Base-by-base conservation (phyloP, 2,329 filamentous ascomycete species). In the Hymenoscyphus fructigenus region DNA sequence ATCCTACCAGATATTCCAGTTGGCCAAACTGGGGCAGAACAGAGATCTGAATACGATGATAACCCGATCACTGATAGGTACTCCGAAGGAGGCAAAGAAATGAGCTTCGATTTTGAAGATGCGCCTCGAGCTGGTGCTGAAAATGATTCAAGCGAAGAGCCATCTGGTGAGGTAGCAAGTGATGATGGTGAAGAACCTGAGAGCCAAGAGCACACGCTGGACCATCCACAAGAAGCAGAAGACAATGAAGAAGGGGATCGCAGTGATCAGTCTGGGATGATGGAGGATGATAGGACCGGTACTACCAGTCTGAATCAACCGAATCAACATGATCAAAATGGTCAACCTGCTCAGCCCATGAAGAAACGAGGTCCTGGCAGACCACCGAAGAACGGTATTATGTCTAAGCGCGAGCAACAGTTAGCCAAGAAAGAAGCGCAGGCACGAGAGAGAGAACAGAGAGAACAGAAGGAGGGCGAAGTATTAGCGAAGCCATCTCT, bases 361-460 rank as follows among this genome's bases (percentile, higher is more conserved):
- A 75, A 74, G 65, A 75, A 72, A 62, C 87, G 91, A 70, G 91
- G 91, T 15, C 91, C 91, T 10, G 91, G 91, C n/a, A 82, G 91
- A 61, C 91, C 91, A 23, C 91, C 91, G 0, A 93, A 93, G 79
- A 91, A 93, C 72, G 91, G 91, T 32, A 84, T 92, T 74, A 91
- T 93, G 86, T 93, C 91, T 1, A 93, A 93, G 77, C 83, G 91
- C 64, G 89, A 93, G 72, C 84, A 88, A 69, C 82, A 86, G 20
- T 76, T 87, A 58, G 82, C 88, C 7, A 86, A 88, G 78, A 90
- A 88, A 75, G 80, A 83, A 66, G 64, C 66, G 5, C 17, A 66
- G 23, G 63, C 57, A 7, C 41, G 81, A 82, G 23, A 85, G 84
- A 78, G 83, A 85, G 74, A 83, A 14, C 23, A 85, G 84, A 78